A percentile compares a stretch with the other conserved stretches of the same genome.
Conservation (phyloP, 192 early-diverging fungal genomes). For the Rhizoclosmatium sp. region DNA sequence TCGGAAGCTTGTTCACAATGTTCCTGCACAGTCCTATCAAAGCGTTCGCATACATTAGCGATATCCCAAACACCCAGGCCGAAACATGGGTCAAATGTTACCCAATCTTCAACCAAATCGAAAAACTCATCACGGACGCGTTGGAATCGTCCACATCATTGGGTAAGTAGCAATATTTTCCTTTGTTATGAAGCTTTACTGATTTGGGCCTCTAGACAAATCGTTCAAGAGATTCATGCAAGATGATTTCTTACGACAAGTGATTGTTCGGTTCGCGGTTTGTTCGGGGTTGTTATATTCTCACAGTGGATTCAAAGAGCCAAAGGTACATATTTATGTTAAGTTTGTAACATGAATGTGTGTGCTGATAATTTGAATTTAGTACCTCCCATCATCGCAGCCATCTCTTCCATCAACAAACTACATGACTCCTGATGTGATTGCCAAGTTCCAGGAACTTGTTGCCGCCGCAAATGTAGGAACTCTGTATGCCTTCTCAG, state of each 20-base stretch:
- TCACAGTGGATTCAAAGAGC: slow-evolving; percentile 71
- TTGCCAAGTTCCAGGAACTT: slow-evolving; percentile 62
- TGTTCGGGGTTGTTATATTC: slow-evolving; percentile 72
- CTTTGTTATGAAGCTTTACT: slow-evolving; percentile 6
- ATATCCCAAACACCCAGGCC: slow-evolving; percentile 65
- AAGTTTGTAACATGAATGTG: not conserved
- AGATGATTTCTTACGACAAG: slow-evolving; percentile 92
- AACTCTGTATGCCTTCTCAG: slow-evolving; percentile 41
- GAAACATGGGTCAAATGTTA: slow-evolving; percentile 78
- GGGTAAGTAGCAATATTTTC: slow-evolving; percentile 29
- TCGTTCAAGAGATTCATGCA: slow-evolving; percentile 76
- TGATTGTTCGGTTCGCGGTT: slow-evolving; percentile 85
- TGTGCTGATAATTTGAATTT: not conserved
- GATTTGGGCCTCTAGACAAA: slow-evolving; percentile 54
- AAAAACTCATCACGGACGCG: slow-evolving; percentile 48
- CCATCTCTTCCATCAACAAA: slow-evolving; percentile 69
- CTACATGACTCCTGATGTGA: slow-evolving; percentile 67
- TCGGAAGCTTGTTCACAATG: slow-evolving; percentile 92
- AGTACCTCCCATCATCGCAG: slow-evolving; percentile 73
- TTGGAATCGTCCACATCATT: slow-evolving; percentile 42
- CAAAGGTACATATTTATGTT: slow-evolving; percentile 52
- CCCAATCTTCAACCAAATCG: slow-evolving; percentile 50
- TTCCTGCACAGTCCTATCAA: slow-evolving; percentile 92
- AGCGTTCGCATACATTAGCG: slow-evolving; percentile 85
- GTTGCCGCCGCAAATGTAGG: slow-evolving; percentile 40